phyloP scores from a whole-genome alignment of 768 basidiomycete genomes.

The Amanita pallidorosea region DNA sequence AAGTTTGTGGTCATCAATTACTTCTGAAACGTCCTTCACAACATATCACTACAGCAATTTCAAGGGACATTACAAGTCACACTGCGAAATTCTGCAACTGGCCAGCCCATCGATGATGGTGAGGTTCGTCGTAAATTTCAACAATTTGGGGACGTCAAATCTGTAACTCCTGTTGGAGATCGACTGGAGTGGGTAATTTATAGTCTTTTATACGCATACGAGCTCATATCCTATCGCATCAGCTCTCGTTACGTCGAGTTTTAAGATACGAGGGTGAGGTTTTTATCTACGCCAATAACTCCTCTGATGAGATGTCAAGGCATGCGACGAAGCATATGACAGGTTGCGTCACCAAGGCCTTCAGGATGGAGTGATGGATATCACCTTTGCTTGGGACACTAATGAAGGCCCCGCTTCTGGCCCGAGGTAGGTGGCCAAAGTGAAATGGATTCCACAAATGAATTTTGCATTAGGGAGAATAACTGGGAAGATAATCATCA shows the following conservation, averaged over 20 bases:
- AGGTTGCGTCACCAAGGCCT: conserved; percentile 66
- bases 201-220: background rate
- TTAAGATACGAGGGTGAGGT: conserved; percentile 74
- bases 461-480: conserved; percentile 27
- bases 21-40: background rate
- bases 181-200: conserved; percentile 43
- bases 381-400: conserved; percentile 78
- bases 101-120: conserved; percentile 67
- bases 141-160: conserved; percentile 85
- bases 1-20: conserved; percentile 34
- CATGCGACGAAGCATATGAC: conserved; percentile 71
- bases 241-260: conserved; percentile 92
- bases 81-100: conserved; percentile 57
- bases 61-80: conserved; percentile 82
- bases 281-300: background rate
- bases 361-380: conserved; percentile 84
- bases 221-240: background rate
- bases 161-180: conserved; percentile 53
- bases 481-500: conserved; percentile 36
- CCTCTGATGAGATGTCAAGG: conserved; percentile 27
- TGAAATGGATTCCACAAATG: background rate
- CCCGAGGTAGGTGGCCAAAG: conserved; percentile 23
- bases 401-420: conserved; percentile 39
- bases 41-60: conserved; percentile 35
- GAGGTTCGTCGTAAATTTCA: conserved; percentile 83